Evolutionary conservation across 768 basidiomycete species (phyloP).

Genomic region (Xerocomellus chrysenteron): DNA sequence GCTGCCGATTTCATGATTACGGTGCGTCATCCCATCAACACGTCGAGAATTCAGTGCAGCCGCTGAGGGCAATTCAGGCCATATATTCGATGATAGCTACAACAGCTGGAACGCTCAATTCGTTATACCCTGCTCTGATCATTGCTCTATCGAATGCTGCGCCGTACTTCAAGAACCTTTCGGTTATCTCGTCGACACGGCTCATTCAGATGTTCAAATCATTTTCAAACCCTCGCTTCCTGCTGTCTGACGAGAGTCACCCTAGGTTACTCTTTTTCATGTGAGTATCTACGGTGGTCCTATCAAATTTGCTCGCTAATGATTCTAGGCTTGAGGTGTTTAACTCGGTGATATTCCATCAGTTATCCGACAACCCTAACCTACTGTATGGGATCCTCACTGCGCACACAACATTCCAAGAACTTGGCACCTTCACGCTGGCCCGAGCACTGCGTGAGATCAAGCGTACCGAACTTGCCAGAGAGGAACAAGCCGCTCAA

Average conservation of each 20-base stretch:
- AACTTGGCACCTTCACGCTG: conserved; percentile 89
- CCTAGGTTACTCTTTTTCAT: conserved; percentile 91
- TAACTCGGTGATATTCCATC: conserved; percentile 77
- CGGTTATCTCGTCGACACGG: conserved; percentile 77
- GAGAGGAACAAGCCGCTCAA: conserved; percentile 59
- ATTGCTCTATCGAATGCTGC: conserved; percentile 88
- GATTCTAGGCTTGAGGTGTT: conserved; percentile 79
- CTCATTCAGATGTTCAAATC: conserved; percentile 88
- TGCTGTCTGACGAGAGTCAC: conserved; percentile 93
- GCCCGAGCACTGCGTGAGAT: conserved; percentile 84
- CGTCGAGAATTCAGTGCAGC: conserved; percentile 4
- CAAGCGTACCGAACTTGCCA: conserved; percentile 65
- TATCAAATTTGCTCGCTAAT: not conserved
- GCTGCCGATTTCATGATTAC: conserved; percentile 87
- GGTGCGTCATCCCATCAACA: conserved; percentile 42
- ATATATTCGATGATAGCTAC: conserved; percentile 89
- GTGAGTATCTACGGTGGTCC: conserved; percentile 40
- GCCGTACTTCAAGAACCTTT: conserved; percentile 80
- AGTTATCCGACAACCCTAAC: conserved; percentile 83
- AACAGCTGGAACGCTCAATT: conserved; percentile 76
- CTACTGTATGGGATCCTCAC: conserved; percentile 83
- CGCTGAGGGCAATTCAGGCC: conserved; percentile 46
- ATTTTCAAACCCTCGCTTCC: conserved; percentile 85
- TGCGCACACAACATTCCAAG: conserved; percentile 82
- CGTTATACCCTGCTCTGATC: conserved; percentile 88